Evolutionary conservation across 2,329 filamentous ascomycete genomes (phyloP).

Genomic region (Nigrograna mackinnonii): DNA sequence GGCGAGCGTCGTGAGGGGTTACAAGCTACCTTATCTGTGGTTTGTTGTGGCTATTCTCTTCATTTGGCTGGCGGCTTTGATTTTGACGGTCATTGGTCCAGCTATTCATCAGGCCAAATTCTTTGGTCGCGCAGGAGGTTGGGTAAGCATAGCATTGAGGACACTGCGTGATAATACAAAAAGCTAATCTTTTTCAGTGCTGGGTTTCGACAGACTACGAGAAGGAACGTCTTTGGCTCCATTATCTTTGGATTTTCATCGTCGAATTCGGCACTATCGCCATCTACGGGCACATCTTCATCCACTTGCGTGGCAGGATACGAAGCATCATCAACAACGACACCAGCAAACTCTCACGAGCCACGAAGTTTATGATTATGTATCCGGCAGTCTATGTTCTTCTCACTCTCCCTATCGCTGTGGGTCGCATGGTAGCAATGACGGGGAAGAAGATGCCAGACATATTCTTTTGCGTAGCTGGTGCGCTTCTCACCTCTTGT

Average conservation of each 20-base stretch:
- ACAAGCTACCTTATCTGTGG: conserved; percentile 48
- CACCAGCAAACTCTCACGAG: conserved; percentile 38
- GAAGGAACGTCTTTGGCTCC: conserved; percentile 52
- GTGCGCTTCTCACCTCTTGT: conserved; percentile 57
- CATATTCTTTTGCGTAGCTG: conserved; percentile 62
- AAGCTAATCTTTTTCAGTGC: conserved; percentile 43
- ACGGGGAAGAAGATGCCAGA: conserved; percentile 49
- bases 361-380: conserved; percentile 63
- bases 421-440: conserved; percentile 44
- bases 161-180: too few species aligned
- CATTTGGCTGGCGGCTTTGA: conserved; percentile 50
- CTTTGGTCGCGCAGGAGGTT: conserved; percentile 55
- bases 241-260: conserved; percentile 60
- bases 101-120: conserved; percentile 45
- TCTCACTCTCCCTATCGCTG: conserved; percentile 67
- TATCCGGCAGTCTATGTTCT: conserved; percentile 70
- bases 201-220: conserved; percentile 53
- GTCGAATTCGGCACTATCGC: conserved; percentile 55
- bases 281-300: conserved; percentile 53
- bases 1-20: conserved; percentile 51
- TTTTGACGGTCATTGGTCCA: conserved; percentile 53
- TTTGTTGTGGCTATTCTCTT: conserved; percentile 49
- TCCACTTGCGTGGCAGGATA: conserved; percentile 52
- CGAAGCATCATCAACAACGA: conserved; percentile 38
- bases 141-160: conserved; percentile 44